phyloP scores from a whole-genome alignment of 192 early-diverging fungal genomes.

The Mortierella hygrophila region DNA sequence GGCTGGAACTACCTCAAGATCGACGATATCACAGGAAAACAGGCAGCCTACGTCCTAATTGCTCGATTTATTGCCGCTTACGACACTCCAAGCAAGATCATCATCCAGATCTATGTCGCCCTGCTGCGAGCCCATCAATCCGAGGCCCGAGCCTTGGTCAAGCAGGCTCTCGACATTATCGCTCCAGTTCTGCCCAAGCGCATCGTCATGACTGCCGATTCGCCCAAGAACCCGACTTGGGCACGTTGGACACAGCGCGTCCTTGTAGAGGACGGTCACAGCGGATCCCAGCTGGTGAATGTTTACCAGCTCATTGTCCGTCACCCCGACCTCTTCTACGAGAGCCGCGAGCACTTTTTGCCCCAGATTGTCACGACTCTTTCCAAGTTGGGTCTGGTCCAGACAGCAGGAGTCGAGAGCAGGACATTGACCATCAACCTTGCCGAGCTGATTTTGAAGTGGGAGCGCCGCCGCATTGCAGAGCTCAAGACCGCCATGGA shows the following conservation, averaged over 20 bases:
- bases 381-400: constrained; percentile 87
- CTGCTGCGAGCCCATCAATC: constrained; percentile 91
- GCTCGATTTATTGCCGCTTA: constrained; percentile 94
- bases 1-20: constrained; percentile 87
- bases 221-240: constrained; percentile 80
- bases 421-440: constrained; percentile 90
- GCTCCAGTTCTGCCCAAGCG: constrained; percentile 92
- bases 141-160: constrained; percentile 89
- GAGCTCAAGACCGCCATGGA: constrained; percentile 53
- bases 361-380: constrained; percentile 89
- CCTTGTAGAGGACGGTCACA: constrained; percentile 94
- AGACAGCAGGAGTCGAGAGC: constrained; percentile 89
- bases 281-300: constrained; percentile 87
- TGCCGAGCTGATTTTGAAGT: constrained; percentile 89
- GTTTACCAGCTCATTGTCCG: constrained; percentile 93
- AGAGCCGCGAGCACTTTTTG: constrained; percentile 89
- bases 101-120: constrained; percentile 88
- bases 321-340: constrained; percentile 92
- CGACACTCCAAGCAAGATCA: constrained; percentile 91
- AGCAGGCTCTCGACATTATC: constrained; percentile 94
- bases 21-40: constrained; percentile 96
- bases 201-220: constrained; percentile 64
- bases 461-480: constrained; percentile 82
- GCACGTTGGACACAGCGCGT: constrained; percentile 89
- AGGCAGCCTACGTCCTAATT: constrained; percentile 94